Evolutionary conservation across 768 basidiomycete species (phyloP).

Genomic region (Kwoniella sp.): DNA sequence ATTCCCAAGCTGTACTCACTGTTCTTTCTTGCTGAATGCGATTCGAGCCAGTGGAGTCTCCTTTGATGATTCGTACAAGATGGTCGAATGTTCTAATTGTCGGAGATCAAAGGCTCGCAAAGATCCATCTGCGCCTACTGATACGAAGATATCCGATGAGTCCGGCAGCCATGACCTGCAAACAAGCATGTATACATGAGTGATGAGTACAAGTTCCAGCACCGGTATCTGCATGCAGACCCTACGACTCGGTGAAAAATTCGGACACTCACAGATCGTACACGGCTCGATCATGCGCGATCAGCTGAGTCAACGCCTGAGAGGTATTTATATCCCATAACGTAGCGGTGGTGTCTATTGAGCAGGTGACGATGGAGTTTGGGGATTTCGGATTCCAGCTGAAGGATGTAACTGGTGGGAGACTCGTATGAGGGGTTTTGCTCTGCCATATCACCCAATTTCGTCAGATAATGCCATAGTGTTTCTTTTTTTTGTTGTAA

Average conservation of each 20-base stretch:
- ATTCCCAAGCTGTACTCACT: constrained; percentile 32
- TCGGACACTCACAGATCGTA: constrained; percentile 43
- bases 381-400: constrained; percentile 96
- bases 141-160: constrained; percentile 95
- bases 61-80: constrained; percentile 75
- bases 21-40: constrained; percentile 59
- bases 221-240: too few species aligned
- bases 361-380: constrained; percentile 89
- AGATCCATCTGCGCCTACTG: constrained; percentile 95
- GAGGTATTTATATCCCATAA: constrained; percentile 97
- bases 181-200: neutral
- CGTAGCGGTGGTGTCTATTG: constrained; percentile 97
- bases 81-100: constrained; percentile 95
- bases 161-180: constrained; percentile 97
- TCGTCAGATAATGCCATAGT: too few species aligned
- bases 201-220: neutral
- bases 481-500: too few species aligned
- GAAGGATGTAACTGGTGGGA: constrained; percentile 91
- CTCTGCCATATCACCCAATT: constrained; percentile 61
- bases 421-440: constrained; percentile 80
- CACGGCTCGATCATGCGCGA: constrained; percentile 80
- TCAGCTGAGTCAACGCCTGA: constrained; percentile 92
- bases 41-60: constrained; percentile 53
- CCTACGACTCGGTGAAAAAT: too few species aligned
- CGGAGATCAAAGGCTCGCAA: constrained; percentile 95